phyloP scores from a whole-genome alignment of 345 rosid genomes.

The Durio zibethinus region DNA sequence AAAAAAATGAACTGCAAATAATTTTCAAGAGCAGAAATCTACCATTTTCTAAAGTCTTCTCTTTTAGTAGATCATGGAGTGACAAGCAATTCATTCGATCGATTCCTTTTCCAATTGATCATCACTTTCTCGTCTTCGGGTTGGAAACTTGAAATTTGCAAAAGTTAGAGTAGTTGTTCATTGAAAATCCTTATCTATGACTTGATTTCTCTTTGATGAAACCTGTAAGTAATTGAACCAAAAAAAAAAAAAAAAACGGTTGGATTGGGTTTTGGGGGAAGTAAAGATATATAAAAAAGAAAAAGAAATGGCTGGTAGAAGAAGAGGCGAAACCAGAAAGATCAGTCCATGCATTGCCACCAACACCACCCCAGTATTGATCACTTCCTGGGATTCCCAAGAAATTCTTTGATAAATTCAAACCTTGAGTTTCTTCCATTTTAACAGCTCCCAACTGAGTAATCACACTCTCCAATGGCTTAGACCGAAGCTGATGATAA shows the following conservation, averaged over 20 bases:
- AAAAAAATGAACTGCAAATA: background rate
- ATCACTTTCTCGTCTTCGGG: background rate
- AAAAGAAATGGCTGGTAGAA: slow-evolving; percentile 38
- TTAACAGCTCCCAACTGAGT: slow-evolving; percentile 26
- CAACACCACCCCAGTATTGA: slow-evolving; percentile 35
- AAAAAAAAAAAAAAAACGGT: background rate
- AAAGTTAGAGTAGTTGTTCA: slow-evolving; percentile 20
- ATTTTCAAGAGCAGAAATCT: slow-evolving; percentile 24
- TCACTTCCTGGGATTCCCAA: slow-evolving; percentile 39
- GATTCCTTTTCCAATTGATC: slow-evolving; percentile 11
- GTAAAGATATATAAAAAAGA: background rate
- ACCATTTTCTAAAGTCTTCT: slow-evolving; percentile 22
- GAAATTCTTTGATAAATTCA: slow-evolving; percentile 46
- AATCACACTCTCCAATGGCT: slow-evolving; percentile 29
- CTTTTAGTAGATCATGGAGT: too few relatives aligned
- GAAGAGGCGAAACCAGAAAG: slow-evolving; percentile 42
- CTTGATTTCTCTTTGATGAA: slow-evolving; percentile 16
- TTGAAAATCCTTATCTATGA: slow-evolving; percentile 11
- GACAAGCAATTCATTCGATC: too few relatives aligned
- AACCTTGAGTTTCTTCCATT: slow-evolving; percentile 38
- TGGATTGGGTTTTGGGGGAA: background rate
- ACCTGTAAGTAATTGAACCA: slow-evolving; percentile 8
- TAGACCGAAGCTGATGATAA: slow-evolving; percentile 20
- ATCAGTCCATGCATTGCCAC: slow-evolving; percentile 49
- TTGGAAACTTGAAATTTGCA: background rate